Evolutionary conservation across 495 filamentous ascomycete species (phyloP), one percentile per base, ranked within the genome.

Genomic region (Aspergillus bertholletiae): DNA sequence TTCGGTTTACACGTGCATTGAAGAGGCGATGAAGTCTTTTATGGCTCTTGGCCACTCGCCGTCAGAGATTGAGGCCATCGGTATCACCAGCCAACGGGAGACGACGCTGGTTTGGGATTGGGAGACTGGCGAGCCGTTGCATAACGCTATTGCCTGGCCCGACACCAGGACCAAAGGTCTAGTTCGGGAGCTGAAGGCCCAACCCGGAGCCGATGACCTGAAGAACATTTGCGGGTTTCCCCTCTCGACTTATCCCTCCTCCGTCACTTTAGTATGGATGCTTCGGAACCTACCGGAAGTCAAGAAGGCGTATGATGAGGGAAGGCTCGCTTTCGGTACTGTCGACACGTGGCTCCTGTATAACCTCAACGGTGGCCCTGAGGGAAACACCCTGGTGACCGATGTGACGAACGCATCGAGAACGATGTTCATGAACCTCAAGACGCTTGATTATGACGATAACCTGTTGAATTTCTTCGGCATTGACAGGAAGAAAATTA

Each of bases 341-440:
- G 86, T 96, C 51, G 93, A 97, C 66, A 84, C 86, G 1, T 97
- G 93, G 93, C 74, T 97, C 47, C 81, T 96, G 15, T 96, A 92
- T 70, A 86, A 88, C 62, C 80, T 97, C 35, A 96, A 96, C 64
- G 92, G 92, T 51, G 89, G 89, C n/a, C 81, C 77, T 21, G 73
- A 83, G 46, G 84, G 83, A 37, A 78, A 81, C 46, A 66, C 88
- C 43, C 84, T 89, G 57, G 89, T 97, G 45, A 94, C 93, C 3
- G 93, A 97, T 68, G 84, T 87, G 15, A 95, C 90, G 45, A 97
- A 97, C 68, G 92, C 93, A 26, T 94, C 89, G 15, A 74, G 93
- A 56, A 97, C 93, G 49, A 96, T 96, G 93, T 96, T 96, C 70
- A 92, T 96, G 85, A 94, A 96, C 70, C 78, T 97, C 32, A 81